Base-by-base conservation (phyloP, 2,329 filamentous ascomycete species). In the Alternaria infectoria region DNA sequence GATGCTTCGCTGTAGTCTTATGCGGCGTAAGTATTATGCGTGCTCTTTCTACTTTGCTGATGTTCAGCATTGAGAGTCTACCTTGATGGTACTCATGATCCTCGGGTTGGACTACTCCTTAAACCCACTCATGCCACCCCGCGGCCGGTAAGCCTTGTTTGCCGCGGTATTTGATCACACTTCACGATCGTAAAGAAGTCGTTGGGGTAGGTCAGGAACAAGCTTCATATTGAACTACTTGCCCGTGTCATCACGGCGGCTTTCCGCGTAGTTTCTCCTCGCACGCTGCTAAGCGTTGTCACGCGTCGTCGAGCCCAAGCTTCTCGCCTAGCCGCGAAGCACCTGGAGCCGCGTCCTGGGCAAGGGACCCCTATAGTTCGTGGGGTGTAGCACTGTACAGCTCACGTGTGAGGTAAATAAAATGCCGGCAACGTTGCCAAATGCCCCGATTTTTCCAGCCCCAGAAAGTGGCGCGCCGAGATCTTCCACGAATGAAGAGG, bases 401-500 rank as follows among this genome's bases (percentile, higher is more conserved):
- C 59, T 65, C 59, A 61, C 57, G 51, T 58, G 59, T 59, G 61
- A 58, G 58, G 50, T 54, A 54, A 63, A 66, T 61, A 62, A 57
- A 40, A n/a, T 61, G 51, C 60, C 62, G 47, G 57, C 32, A 61
- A 50, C 54, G 65, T 49, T 51, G 45, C 40, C 17, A 28, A 46
- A 61, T 40, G 26, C 45, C 61, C 63, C 59, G 56, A 54, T 60
- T 55, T 62, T 49, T 51, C 43, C 61, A 69, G 63, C 61, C 57
- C 54, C 63, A 66, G 56, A 21, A 28, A 62, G 64, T 63, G 64
- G 66, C 64, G 59, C 60, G 40, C 51, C 15, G 15, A 21, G 50
- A 62, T 70, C 57, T 64, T 68, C 68, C 67, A 69, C 67, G 63
- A 66, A 67, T 72, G 49, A 63, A 30, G 44, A 60, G 47, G 59